Base-by-base conservation (phyloP, 495 filamentous ascomycete genomes). In the Aspergillus steynii region DNA sequence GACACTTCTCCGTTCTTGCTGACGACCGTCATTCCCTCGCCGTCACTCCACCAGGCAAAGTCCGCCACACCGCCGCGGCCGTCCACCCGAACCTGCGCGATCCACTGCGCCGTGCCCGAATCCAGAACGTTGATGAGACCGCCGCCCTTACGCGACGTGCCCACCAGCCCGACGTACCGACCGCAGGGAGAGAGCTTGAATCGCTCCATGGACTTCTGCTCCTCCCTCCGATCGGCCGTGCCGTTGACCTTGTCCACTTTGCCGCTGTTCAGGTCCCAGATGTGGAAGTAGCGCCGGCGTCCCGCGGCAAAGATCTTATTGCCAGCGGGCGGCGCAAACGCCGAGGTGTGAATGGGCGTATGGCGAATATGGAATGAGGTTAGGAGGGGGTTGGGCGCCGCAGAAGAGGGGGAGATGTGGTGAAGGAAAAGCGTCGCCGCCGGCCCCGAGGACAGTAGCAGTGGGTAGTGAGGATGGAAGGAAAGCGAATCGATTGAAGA, bases 1-100 rank as follows among this genome's bases (percentile, higher is more conserved):
- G 89, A 88, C n/a, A 96, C 83, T 69, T 96, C 91, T 27, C 96
- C 96, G 58, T 89, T 90, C 67, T 91, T 93, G 56, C 90, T 91
- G 2, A 86, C 83, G 37, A 96, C 87, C 1, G 85, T 86, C 65
- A 98, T 74, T 3, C 87, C 87, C 60, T 90, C 81, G n/a, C 93
- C 88, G 63, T 91, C 83, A 12, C 83, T 78, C 90, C 93, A 96
- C 95, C 95, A 99, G 2, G 83, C 86, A 63, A 96, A 93, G 69
- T 96, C 94, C 0, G 91, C 87, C 7, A 97, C 85, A 29, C 93
- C 93, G 51, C 89, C 87, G 34, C 86, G 83, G 50, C 91, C 89
- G 65, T 97, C 92, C 12, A 96, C 80, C 20, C 92, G 82, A n/a
- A 88, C 90, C 61, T 92, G 84, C 4, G 89, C 83, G 50, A 93